Evolutionary conservation across 345 rosid genomes (phyloP).

Genomic region (Gossypium anomalum): DNA sequence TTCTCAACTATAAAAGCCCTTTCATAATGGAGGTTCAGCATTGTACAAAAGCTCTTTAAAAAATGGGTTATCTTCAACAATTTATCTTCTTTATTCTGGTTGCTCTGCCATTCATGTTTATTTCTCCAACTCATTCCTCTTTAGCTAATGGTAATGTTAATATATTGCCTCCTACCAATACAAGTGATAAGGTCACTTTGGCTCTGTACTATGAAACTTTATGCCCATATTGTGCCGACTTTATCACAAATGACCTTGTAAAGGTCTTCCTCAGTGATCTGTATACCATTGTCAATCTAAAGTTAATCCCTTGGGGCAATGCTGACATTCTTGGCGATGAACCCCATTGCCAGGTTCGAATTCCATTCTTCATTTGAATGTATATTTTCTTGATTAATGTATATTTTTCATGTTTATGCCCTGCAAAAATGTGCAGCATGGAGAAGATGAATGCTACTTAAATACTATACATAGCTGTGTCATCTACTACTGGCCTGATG

Average conservation of each 20-base stretch:
- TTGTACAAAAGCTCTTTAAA: not conserved
- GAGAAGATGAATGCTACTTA: slow-evolving; percentile 35
- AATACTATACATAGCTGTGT: slow-evolving; percentile 39
- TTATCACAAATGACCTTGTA: slow-evolving; percentile 23
- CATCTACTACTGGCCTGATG: slow-evolving; percentile 25
- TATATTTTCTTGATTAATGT: not conserved
- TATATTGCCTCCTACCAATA: not conserved
- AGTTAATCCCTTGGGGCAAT: slow-evolving; percentile 41
- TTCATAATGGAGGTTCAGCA: not conserved
- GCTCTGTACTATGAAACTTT: slow-evolving; percentile 67
- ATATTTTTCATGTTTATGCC: not conserved
- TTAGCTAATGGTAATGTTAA: not conserved
- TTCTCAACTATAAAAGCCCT: not conserved
- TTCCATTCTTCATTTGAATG: not conserved
- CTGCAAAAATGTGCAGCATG: slow-evolving; percentile 29
- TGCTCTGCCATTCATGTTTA: not conserved
- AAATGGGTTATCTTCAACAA: not conserved
- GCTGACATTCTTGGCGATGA: slow-evolving; percentile 5
- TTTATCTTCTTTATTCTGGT: not conserved
- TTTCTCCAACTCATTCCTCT: slow-evolving; percentile 1
- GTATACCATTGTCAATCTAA: slow-evolving; percentile 27
- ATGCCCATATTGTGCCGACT: slow-evolving; percentile 60
- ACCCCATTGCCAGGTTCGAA: not conserved
- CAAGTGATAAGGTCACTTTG: slow-evolving; percentile 25
- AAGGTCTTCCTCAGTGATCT: slow-evolving; percentile 27